These are phyloP conservation scores for Sechiopsis laciniata DNA, from an alignment of 306 rosid genomes.

Conservation along the genomic window DNA sequence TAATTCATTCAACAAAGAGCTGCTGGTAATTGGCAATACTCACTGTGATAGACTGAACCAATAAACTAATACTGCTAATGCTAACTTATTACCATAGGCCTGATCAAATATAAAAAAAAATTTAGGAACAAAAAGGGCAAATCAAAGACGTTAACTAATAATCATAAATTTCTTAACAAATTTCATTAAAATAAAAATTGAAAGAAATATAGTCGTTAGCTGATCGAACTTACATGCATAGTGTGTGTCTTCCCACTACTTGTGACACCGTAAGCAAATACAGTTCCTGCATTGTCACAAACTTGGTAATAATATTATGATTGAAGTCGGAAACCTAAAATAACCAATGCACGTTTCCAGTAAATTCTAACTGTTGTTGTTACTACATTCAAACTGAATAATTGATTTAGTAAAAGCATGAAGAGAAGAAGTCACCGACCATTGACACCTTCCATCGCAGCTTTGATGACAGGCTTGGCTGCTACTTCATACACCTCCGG, in stretches of 20 bases:
- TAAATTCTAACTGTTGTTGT: not conserved
- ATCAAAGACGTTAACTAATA: conserved; percentile 4
- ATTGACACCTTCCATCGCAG: conserved; percentile 98
- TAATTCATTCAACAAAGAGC: not conserved
- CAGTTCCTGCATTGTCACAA: conserved; percentile 61
- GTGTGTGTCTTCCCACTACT: conserved; percentile 99
- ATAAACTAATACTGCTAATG: not conserved
- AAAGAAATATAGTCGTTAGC: conserved; percentile 17
- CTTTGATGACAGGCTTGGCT: conserved; percentile 89
- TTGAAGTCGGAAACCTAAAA: not conserved
- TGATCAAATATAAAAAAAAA: not conserved
- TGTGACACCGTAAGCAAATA: conserved; percentile 97
- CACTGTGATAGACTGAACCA: not conserved
- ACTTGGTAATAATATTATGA: not conserved
- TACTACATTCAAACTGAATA: not conserved
- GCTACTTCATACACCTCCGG: conserved; percentile 95
- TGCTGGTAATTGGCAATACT: not conserved
- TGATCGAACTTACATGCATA: conserved; percentile 79
- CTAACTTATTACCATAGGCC: not conserved
- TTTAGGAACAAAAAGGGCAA: not conserved
- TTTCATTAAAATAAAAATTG: conserved; percentile 14
- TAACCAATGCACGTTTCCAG: conserved; percentile 5
- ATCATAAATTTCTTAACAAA: conserved; percentile 17
- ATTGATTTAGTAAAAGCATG: not conserved
- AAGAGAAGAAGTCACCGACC: conserved; percentile 41